Conservation (phyloP, 495 filamentous ascomycete species). For the Astrothelium macrocarpum region DNA sequence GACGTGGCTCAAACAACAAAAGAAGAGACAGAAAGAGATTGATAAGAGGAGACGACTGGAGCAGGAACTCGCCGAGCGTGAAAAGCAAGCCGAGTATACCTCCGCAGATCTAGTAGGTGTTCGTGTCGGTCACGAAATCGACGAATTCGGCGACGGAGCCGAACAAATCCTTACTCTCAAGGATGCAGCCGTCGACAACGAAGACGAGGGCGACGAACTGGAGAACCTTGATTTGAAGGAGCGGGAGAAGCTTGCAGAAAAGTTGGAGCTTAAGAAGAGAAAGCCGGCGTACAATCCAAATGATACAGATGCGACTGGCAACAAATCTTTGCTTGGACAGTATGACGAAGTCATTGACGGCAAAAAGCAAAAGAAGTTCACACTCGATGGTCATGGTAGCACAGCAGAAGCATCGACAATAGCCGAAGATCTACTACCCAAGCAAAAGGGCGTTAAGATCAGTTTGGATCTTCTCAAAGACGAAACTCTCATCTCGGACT, state of each 20-base stretch:
- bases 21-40: constrained; percentile 86
- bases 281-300: constrained; percentile 83
- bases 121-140: constrained; percentile 78
- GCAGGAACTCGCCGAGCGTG: constrained; percentile 62
- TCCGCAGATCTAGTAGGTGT: constrained; percentile 77
- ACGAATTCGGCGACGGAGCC: constrained; percentile 59
- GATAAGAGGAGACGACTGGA: constrained; percentile 64
- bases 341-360: constrained; percentile 94
- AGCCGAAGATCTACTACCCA: constrained; percentile 44
- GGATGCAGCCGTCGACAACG: constrained; percentile 75
- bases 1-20: constrained; percentile 73
- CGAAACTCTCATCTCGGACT: constrained; percentile 69
- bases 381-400: constrained; percentile 64
- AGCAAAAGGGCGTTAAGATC: constrained; percentile 57
- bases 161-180: constrained; percentile 86
- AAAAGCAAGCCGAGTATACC: constrained; percentile 54
- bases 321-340: constrained; percentile 61
- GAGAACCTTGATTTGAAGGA: constrained; percentile 74
- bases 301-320: constrained; percentile 56
- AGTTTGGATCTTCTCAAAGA: constrained; percentile 64
- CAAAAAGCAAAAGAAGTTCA: constrained; percentile 84
- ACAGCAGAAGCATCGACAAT: constrained; percentile 54
- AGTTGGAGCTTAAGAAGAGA: constrained; percentile 80
- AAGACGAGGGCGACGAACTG: constrained; percentile 86
- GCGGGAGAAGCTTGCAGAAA: constrained; percentile 65